Evolutionary conservation across 345 rosid species (phyloP).

Genomic region (Geranium rotundifolium): DNA sequence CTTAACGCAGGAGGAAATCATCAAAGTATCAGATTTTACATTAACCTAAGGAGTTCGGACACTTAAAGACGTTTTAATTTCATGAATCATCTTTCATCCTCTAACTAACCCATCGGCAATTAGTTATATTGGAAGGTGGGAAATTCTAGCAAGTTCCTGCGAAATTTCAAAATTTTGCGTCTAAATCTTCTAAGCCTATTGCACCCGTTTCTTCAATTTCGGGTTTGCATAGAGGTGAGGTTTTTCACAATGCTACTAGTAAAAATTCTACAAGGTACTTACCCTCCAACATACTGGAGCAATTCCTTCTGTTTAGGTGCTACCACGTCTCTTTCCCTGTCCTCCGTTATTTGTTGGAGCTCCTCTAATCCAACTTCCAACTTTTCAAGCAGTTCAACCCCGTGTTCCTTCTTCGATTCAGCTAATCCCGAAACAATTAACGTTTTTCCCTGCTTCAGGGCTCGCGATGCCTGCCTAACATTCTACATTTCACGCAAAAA

Average conservation of each 20-base stretch:
- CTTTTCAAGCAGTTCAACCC: constrained; percentile 62
- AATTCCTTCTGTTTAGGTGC: constrained; percentile 86
- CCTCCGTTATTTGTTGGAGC: constrained; percentile 74
- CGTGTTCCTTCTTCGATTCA: constrained; percentile 80
- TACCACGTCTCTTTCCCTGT: constrained; percentile 80
- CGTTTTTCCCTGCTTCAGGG: constrained; percentile 64
- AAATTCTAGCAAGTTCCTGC: no score
- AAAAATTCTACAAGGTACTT: constrained; percentile 15
- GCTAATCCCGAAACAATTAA: constrained; percentile 68
- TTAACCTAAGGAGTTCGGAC: no score
- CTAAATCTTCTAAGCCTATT: no score
- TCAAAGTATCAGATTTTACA: not conserved
- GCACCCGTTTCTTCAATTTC: no score
- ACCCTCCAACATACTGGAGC: constrained; percentile 86
- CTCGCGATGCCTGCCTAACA: constrained; percentile 69
- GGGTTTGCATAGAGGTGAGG: not conserved
- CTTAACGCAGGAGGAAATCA: not conserved
- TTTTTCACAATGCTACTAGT: not conserved
- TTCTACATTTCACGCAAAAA: constrained; percentile 38
- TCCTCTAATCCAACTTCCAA: constrained; percentile 81
- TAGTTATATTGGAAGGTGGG: no score
- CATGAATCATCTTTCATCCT: no score
- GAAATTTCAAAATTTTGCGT: no score
- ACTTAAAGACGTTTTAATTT: no score
- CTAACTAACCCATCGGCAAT: no score